Base-by-base conservation (phyloP, 306 rosid species). In the Corylus americana region DNA sequence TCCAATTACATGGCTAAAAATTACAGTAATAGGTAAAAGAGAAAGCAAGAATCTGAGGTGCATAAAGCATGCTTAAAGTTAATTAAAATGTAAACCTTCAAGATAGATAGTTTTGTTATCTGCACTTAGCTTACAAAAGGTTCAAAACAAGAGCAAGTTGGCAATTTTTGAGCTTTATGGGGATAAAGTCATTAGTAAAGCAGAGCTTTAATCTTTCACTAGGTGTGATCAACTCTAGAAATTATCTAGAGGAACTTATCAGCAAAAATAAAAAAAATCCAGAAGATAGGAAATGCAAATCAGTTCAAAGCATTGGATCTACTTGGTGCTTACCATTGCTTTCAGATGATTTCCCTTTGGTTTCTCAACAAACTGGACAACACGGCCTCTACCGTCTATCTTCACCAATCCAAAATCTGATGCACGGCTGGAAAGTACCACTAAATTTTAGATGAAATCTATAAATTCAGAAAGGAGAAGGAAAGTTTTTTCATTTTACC, bases 361-460 rank as follows among this genome's bases (percentile, higher is more conserved):
- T 84, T 94, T 94, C 20, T 94, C 98, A 12, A 88, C 58, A 80
- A 94, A 94, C 16, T 94, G 89, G 81, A 75, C 64, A 67, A 94
- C 58, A 51, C 84, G 87, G 54, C 91, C 97, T 87, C 90, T 85
- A 77, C 90, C 68, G 80, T 90, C 97, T 2, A 92, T 78, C 82
- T 92, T 91, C 86, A 92, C 91, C 86, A 94, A 86, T 69, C 98
- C 98, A 62, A 81, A 94, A 72, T 92, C 97, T 1, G 97, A 83
- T 78, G 97, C 98, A 1, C 94, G 98, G 81, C 98, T 92, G 90
- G 73, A 87, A 84, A 80, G 37, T 54, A 78, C n/a, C 25, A 72
- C 45, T 79, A 14, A 77, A 78, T 55, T 50, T 66, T 66, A 29
- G 72, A 73, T 45, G 47, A 77, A 74, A 74, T 58, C 45, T 8